Evolutionary conservation across 2,329 filamentous ascomycete species (phyloP).

Genomic region (Aspergillus niger): DNA sequence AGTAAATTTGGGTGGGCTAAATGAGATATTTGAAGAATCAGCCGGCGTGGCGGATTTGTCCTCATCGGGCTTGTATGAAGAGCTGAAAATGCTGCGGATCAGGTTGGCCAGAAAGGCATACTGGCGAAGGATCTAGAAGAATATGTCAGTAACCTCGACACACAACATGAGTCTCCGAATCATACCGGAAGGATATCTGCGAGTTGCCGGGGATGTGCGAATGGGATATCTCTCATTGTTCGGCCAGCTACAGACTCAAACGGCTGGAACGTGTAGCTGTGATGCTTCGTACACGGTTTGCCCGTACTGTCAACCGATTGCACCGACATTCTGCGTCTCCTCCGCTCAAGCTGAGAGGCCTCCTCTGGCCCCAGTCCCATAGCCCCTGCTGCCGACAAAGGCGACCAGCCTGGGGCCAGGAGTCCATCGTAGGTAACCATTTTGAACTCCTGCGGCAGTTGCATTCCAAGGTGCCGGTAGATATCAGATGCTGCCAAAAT

Average conservation of each 20-base stretch:
- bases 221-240: slow-evolving; percentile 45
- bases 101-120: slow-evolving; percentile 47
- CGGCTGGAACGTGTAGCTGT: slow-evolving; percentile 47
- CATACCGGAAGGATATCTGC: slow-evolving; percentile 46
- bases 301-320: slow-evolving; percentile 34
- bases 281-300: slow-evolving; percentile 33
- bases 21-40: slow-evolving; percentile 7
- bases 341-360: slow-evolving; percentile 30
- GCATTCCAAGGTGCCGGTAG: slow-evolving; percentile 42
- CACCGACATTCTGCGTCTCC: slow-evolving; percentile 37
- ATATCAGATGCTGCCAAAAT: slow-evolving; percentile 45
- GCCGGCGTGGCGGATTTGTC: slow-evolving; percentile 10
- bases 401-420: slow-evolving; percentile 37
- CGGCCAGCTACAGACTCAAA: slow-evolving; percentile 45
- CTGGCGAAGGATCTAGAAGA: slow-evolving; percentile 43
- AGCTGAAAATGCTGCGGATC: slow-evolving; percentile 39
- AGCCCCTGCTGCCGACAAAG: slow-evolving; percentile 23
- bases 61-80: slow-evolving; percentile 20
- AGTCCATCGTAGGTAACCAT: slow-evolving; percentile 43
- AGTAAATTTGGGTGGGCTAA: slow-evolving; percentile 8
- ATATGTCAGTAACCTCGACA: neutral
- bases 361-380: slow-evolving; percentile 30
- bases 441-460: slow-evolving; percentile 44
- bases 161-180: neutral
- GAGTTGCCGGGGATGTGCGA: slow-evolving; percentile 49